A percentile compares a stretch with the other conserved stretches of the same genome.
These are phyloP conservation scores for Tulasnella sp. DNA, from an alignment of 768 basidiomycete genomes.

Conservation along the genomic window DNA sequence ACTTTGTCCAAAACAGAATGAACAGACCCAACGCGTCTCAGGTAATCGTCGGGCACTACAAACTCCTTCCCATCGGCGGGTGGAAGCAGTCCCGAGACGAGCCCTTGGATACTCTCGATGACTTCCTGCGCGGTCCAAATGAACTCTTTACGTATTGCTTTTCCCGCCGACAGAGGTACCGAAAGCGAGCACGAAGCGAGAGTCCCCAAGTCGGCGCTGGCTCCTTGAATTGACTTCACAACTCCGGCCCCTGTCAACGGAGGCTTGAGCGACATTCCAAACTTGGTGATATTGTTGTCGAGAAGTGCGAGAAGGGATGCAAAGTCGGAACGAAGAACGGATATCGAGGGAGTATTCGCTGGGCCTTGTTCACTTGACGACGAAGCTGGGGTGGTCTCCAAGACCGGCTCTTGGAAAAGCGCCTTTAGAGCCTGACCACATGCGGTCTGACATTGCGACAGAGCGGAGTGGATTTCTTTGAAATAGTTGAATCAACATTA, in stretches of 20 bases:
- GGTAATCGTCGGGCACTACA: slow-evolving; percentile 13
- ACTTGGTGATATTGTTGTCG: slow-evolving; percentile 17
- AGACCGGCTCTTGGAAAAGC: not conserved
- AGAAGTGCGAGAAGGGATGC: slow-evolving; percentile 20
- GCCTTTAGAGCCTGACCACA: slow-evolving; percentile 4
- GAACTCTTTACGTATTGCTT: slow-evolving; percentile 18
- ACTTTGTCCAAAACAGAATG: slow-evolving; percentile 19
- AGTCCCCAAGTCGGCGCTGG: slow-evolving; percentile 11
- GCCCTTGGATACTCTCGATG: slow-evolving; percentile 17
- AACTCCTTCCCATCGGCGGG: not conserved
- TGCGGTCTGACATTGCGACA: not conserved
- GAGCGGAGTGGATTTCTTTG: slow-evolving; percentile 5
- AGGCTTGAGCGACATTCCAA: slow-evolving; percentile 23
- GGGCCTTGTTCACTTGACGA: not conserved
- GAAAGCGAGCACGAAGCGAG: slow-evolving; percentile 14
- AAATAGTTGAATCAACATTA: not conserved
- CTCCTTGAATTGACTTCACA: slow-evolving; percentile 15
- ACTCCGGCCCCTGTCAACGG: slow-evolving; percentile 16
- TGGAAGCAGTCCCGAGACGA: not conserved
- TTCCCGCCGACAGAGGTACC: not conserved
- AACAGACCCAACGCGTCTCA: slow-evolving; percentile 13
- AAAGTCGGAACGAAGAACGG: slow-evolving; percentile 19
- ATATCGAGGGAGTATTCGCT: not conserved
- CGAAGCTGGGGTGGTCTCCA: not conserved
- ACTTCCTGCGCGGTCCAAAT: slow-evolving; percentile 23